Evolutionary conservation across 768 basidiomycete genomes (phyloP).

Genomic region (Boletus vermiculosoides): DNA sequence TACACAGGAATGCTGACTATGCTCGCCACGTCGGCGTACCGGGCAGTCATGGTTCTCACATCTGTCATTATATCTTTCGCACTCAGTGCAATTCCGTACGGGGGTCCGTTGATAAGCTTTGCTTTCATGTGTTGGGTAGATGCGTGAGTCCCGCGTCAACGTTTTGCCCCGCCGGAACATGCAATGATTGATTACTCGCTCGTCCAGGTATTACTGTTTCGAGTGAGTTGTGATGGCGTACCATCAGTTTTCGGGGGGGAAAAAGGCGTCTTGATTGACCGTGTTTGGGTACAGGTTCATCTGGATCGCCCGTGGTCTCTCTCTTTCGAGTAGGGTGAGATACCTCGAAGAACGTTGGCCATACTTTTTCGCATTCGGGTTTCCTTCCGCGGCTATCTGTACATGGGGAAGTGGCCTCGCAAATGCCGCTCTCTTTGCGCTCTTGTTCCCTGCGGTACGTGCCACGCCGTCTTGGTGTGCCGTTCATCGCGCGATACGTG

Average conservation of each 20-base stretch:
- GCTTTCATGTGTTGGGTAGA: slow-evolving; percentile 84
- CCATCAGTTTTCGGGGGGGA: background rate
- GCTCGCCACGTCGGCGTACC: slow-evolving; percentile 78
- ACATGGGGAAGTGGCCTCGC: slow-evolving; percentile 71
- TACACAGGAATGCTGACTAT: slow-evolving; percentile 71
- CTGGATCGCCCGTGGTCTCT: slow-evolving; percentile 73
- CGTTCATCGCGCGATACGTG: background rate
- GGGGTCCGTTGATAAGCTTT: slow-evolving; percentile 62
- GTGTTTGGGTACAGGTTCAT: slow-evolving; percentile 51
- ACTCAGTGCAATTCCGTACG: slow-evolving; percentile 59
- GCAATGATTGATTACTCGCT: background rate
- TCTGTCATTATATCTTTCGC: slow-evolving; percentile 68
- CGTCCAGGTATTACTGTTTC: slow-evolving; percentile 82
- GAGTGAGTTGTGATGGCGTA: slow-evolving; percentile 51
- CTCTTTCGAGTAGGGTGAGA: slow-evolving; percentile 64
- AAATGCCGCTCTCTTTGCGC: slow-evolving; percentile 80
- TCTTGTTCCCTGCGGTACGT: slow-evolving; percentile 76
- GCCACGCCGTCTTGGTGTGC: background rate
- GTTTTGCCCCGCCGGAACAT: background rate
- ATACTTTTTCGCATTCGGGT: slow-evolving; percentile 84
- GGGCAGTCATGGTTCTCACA: slow-evolving; percentile 77
- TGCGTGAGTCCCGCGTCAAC: slow-evolving; percentile 56
- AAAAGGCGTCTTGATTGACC: slow-evolving; percentile 13
- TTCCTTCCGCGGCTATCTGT: slow-evolving; percentile 72
- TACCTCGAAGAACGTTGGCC: slow-evolving; percentile 88